Percentiles rank a stretch among this genome's conserved stretches.
Conservation (phyloP, 768 basidiomycete genomes). For the Serendipita indica region DNA sequence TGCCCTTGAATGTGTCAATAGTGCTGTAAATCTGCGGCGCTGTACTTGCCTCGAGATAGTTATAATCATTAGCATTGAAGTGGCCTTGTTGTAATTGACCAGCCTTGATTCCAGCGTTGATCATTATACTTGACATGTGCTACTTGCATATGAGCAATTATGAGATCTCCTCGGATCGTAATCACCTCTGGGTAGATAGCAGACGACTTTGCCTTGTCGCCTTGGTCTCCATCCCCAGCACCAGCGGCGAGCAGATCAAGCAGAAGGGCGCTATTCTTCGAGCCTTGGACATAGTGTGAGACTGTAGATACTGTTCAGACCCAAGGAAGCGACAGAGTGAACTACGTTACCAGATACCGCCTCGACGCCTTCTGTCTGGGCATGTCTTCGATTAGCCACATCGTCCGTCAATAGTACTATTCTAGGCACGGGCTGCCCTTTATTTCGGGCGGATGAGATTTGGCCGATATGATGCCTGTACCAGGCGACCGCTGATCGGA, state of each 20-base stretch:
- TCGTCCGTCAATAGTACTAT: conserved; percentile 86
- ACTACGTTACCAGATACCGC: conserved; percentile 43
- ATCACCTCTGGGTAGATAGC: conserved; percentile 64
- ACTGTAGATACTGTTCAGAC: conserved; percentile 28
- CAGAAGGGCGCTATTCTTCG: conserved; percentile 48
- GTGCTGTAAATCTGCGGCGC: neutral
- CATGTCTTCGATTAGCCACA: conserved; percentile 63
- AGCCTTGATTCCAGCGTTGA: conserved; percentile 72
- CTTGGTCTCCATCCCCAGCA: conserved; percentile 43
- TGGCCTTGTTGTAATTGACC: conserved; percentile 81
- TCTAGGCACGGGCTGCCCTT: conserved; percentile 33
- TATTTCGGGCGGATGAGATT: conserved; percentile 38
- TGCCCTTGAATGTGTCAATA: conserved; percentile 39
- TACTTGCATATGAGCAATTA: conserved; percentile 23
- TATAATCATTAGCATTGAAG: conserved; percentile 90
- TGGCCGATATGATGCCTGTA: conserved; percentile 60
- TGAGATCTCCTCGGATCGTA: neutral
- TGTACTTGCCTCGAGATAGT: conserved; percentile 72
- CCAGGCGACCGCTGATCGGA: conserved; percentile 77
- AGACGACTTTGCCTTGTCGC: conserved; percentile 33
- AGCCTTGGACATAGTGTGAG: conserved; percentile 64
- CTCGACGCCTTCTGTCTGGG: conserved; percentile 45
- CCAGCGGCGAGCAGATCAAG: conserved; percentile 70
- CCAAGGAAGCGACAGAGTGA: neutral
- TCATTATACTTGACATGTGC: conserved; percentile 61